Percentiles rank a stretch among this genome's conserved stretches.
phyloP scores from a whole-genome alignment of 495 filamentous ascomycete genomes.

The Penicillium tannophilum region DNA sequence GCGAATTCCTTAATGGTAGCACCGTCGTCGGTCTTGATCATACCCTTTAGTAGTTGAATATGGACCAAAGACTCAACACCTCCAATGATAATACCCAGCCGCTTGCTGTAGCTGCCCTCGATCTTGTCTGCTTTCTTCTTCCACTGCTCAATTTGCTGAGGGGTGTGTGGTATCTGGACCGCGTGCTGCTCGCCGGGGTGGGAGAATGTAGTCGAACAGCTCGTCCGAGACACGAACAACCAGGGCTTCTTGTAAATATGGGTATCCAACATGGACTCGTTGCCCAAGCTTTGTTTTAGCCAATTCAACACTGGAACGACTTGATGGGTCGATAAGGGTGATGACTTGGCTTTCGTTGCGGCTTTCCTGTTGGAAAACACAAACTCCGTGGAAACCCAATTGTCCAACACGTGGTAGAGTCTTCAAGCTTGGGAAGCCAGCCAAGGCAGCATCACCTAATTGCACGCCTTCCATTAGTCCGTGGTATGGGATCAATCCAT shows the following conservation, averaged over 20 bases:
- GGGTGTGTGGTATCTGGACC: conserved; percentile 67
- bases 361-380: conserved; percentile 96
- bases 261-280: conserved; percentile 90
- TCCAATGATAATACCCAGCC: conserved; percentile 85
- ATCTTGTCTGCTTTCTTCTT: conserved; percentile 81
- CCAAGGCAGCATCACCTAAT: conserved; percentile 76
- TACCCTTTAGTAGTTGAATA: conserved; percentile 88
- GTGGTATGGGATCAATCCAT: conserved; percentile 82
- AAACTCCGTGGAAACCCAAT: conserved; percentile 88
- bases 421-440: conserved; percentile 89
- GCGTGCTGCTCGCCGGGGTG: conserved; percentile 62
- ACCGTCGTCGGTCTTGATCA: conserved; percentile 88
- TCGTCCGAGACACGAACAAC: conserved; percentile 89
- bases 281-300: conserved; percentile 81
- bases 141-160: conserved; percentile 80
- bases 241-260: conserved; percentile 92
- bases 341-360: conserved; percentile 96
- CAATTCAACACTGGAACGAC: conserved; percentile 64
- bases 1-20: conserved; percentile 93
- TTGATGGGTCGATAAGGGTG: conserved; percentile 74
- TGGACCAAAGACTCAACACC: conserved; percentile 85
- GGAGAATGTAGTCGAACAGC: conserved; percentile 83
- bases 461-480: conserved; percentile 88
- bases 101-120: conserved; percentile 84
- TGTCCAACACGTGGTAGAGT: conserved; percentile 76